Percentiles rank a stretch among this genome's conserved stretches.
These are phyloP conservation scores for Trichoderma sp. DNA, from an alignment of 2,329 filamentous ascomycete species.

Conservation along the genomic window DNA sequence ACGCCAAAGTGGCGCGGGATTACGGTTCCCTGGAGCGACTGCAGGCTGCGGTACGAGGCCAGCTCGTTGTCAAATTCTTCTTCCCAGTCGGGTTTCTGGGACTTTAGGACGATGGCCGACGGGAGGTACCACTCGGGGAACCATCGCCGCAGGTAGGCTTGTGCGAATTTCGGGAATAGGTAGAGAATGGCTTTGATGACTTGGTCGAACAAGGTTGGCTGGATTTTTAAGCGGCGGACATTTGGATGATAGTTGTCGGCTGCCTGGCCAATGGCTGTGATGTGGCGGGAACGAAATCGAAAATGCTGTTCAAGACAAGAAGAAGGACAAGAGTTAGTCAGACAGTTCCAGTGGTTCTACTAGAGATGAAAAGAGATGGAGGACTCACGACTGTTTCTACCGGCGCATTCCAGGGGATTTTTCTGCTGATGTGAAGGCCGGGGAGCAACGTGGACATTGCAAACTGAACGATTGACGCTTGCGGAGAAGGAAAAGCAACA, in stretches of 20 bases:
- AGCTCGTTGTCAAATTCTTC: conserved; percentile 30
- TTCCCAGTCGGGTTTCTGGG: conserved; percentile 28
- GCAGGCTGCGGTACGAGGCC: conserved; percentile 25
- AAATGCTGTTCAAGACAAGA: conserved; percentile 1
- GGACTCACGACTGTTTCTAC: conserved; percentile 12
- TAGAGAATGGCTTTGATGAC: conserved; percentile 14
- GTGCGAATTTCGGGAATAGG: conserved; percentile 19
- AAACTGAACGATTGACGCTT: conserved; percentile 5
- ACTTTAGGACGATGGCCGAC: conserved; percentile 24
- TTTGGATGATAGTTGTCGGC: conserved; percentile 23
- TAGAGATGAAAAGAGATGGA: background rate
- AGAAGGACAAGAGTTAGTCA: background rate
- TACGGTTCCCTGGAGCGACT: conserved; percentile 26
- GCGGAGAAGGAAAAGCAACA: background rate
- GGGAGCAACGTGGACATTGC: conserved; percentile 17
- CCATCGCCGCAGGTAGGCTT: conserved; percentile 9
- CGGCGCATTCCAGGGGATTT: conserved; percentile 7
- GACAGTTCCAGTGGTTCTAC: rapidly evolving
- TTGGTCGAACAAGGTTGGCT: conserved; percentile 11
- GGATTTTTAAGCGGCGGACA: conserved; percentile 23
- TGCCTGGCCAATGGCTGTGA: conserved; percentile 18
- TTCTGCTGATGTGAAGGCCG: conserved; percentile 17
- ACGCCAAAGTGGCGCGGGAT: conserved; percentile 27
- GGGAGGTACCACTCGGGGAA: conserved; percentile 25
- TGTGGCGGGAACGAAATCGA: conserved; percentile 18